Conservation (phyloP, 176 grass and related monocot genomes). For the Urochloa ruziziensis region DNA sequence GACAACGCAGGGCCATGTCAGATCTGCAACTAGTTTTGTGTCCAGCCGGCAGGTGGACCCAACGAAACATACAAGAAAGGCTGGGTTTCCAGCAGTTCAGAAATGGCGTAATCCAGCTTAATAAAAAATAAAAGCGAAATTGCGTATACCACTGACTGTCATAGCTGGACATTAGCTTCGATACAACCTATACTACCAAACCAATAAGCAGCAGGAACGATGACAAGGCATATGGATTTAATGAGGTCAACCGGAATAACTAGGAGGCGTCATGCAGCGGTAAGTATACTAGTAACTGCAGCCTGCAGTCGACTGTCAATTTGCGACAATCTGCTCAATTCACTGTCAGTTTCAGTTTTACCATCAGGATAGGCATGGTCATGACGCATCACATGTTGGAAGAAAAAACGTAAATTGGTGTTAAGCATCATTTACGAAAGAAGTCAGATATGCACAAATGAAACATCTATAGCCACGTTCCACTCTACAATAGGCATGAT, state of each 20-base stretch:
- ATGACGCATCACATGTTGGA: background rate
- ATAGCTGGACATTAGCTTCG: background rate
- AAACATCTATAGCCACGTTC: background rate
- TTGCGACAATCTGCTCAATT: background rate
- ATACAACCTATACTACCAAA: background rate
- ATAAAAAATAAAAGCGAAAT: background rate
- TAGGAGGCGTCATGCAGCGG: background rate
- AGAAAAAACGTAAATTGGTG: background rate
- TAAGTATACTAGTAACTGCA: background rate
- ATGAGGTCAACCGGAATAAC: constrained; percentile 4
- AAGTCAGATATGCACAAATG: constrained; percentile 37
- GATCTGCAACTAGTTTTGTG: background rate
- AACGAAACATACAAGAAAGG: background rate
- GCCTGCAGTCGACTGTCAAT: background rate
- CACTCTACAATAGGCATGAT: background rate
- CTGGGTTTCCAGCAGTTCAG: background rate
- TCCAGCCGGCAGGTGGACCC: background rate
- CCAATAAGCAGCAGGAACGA: background rate
- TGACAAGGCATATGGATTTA: background rate
- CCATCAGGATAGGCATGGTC: background rate
- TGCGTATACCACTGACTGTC: background rate
- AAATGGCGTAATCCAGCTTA: background rate
- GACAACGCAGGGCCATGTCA: background rate
- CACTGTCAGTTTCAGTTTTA: background rate
- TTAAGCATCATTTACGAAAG: constrained; percentile 24